phyloP scores from a whole-genome alignment of 345 rosid genomes.

The Lepidium africanum region DNA sequence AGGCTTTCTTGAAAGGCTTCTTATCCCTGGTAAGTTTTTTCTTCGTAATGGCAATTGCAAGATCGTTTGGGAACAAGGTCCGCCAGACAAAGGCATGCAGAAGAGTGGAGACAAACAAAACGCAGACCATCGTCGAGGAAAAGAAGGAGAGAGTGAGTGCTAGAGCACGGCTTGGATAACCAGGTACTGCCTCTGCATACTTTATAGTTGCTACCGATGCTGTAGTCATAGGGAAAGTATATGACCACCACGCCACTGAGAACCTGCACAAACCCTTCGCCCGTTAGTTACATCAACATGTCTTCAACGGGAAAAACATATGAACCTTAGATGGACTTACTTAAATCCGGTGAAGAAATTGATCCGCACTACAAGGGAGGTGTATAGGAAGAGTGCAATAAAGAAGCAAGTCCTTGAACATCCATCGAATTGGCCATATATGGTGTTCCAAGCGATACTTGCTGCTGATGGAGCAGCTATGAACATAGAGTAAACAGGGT shows the following conservation, averaged over 20 bases:
- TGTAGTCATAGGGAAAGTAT: conserved; percentile 94
- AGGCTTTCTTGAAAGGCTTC: conserved; percentile 56
- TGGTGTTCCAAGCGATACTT: conserved; percentile 82
- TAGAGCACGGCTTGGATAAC: conserved; percentile 45
- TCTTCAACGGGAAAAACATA: not conserved
- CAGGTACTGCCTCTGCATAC: conserved; percentile 81
- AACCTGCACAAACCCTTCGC: conserved; percentile 39
- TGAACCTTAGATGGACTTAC: conserved; percentile 28
- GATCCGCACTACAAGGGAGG: conserved; percentile 67
- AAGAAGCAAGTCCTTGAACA: conserved; percentile 73
- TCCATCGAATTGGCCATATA: conserved; percentile 79
- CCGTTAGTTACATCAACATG: not conserved
- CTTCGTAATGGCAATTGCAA: conserved; percentile 83
- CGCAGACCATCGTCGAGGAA: conserved; percentile 71
- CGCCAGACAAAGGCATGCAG: conserved; percentile 77
- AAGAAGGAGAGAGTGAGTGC: conserved; percentile 65
- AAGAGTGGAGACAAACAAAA: conserved; percentile 59
- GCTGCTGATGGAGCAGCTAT: conserved; percentile 98
- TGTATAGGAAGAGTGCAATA: conserved; percentile 78
- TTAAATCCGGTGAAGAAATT: conserved; percentile 94
- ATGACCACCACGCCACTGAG: conserved; percentile 97
- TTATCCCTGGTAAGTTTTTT: conserved; percentile 47
- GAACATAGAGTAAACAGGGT: conserved; percentile 95
- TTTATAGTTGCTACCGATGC: conserved; percentile 82
- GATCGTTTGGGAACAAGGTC: conserved; percentile 75